Base-by-base conservation (phyloP, 228 moss, liverwort and hornwort species). In the Sphagnum fallax region DNA sequence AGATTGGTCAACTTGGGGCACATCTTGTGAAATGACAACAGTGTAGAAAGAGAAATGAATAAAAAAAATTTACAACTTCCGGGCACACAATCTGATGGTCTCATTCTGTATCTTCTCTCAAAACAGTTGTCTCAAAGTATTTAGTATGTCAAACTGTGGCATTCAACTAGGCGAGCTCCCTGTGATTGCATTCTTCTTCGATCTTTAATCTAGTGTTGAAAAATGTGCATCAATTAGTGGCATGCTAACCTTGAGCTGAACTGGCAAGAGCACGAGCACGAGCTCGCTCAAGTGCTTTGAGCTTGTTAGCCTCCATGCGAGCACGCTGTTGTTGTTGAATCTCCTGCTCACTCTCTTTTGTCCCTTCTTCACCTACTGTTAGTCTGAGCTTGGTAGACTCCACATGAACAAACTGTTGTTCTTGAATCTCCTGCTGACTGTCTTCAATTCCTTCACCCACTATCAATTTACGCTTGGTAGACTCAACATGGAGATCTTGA, bases 261-360 rank as follows among this genome's bases (percentile, higher is more conserved):
- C 55, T 55, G 55, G 8, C 12, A 55, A 82, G 66, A 80, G n/a
- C 64, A 79, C 83, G 83, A 50, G 81, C 80, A 48, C 66, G 87
- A 16, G 76, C 81, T 16, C 81, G 72, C 67, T 81, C 87, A 4
- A 87, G 68, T 16, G 87, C 86, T 72, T 81, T 83, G 75, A 78
- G 82, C 78, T 81, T 83, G 65, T 87, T 87, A 15, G 83, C 78
- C 74, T 83, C 87, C 87, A 86, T 86, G 58, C 86, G 74, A 49
- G 76, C 73, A 18, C 81, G 83, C 74, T 87, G 87, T 47, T 83
- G 78, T 7, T 87, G 80, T 78, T 78, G 80, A 49, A 87, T 78
- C 47, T 73, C 78, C 72, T 65, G 78, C 64, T 71, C 74, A 48
- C 49, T 74, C 64, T n/a, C 67, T 50, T 70, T 4, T n/a, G 61